Percentiles rank a stretch among this genome's conserved stretches.
Conservation (phyloP, 805 yeast species). For the Torulaspora franciscae region DNA sequence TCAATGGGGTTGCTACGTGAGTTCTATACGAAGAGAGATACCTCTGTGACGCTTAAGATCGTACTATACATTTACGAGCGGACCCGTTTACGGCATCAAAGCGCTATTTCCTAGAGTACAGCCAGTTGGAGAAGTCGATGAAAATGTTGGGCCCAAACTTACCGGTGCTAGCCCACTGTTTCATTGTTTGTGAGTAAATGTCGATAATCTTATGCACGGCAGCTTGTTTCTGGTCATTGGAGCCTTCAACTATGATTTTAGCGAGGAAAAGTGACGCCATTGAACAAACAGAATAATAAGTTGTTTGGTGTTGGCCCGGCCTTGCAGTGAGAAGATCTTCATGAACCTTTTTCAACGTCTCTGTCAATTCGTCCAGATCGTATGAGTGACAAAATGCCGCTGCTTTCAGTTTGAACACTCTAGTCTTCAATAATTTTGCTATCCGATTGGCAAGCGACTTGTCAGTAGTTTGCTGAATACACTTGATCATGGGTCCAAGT, state of each 20-base stretch:
- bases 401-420: constrained; percentile 48
- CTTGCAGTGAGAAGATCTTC: constrained; percentile 35
- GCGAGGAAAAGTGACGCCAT: constrained; percentile 47
- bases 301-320: constrained; percentile 36
- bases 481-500: constrained; percentile 51
- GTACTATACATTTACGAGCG: constrained; percentile 2
- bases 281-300: constrained; percentile 56
- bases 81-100: constrained; percentile 1
- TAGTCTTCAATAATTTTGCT: constrained; percentile 60
- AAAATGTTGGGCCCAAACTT: constrained; percentile 42
- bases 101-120: constrained; percentile 45
- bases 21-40: neutral
- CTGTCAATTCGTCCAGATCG: constrained; percentile 25
- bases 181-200: constrained; percentile 51
- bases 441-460: constrained; percentile 68
- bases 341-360: constrained; percentile 42
- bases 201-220: constrained; percentile 46
- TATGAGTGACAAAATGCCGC: constrained; percentile 13
- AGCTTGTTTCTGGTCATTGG: constrained; percentile 32
- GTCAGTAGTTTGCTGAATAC: constrained; percentile 66
- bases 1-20: neutral
- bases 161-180: constrained; percentile 50
- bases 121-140: constrained; percentile 78
- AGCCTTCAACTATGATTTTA: constrained; percentile 45
- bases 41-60: neutral